Evolutionary conservation across 352 stramenopile species (phyloP), one percentile per base, ranked within the genome.

Genomic region (Aphanomyces stellatus): DNA sequence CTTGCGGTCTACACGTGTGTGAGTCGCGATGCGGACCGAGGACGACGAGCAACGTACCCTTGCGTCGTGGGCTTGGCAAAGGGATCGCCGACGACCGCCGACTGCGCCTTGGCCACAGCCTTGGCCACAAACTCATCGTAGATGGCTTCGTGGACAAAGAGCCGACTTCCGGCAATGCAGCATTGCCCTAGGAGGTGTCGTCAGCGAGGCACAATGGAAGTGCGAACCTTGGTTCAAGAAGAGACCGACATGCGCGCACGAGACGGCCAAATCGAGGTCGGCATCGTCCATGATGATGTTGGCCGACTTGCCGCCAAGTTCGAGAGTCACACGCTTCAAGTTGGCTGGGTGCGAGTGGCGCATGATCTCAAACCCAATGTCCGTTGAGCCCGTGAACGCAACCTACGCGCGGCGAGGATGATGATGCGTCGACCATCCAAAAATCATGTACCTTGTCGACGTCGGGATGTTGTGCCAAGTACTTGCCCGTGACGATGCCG

Each of bases 81-180:
- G 48, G 80, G 78, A 59, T 87, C 72, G 24, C 88, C 86, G 0
- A 91, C 73, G 6, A 76, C 72, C 43, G 78, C 68, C 46, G 77
- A 76, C 27, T 82, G 73, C 22, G 85, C 81, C 30, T 67, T 67
- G 51, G 86, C 80, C 2, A 84, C 76, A 17, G 78, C 74, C 30
- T 78, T 79, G 2, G 72, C 67, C 2, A 96, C 71, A 65, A 98
- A 96, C 59, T 95, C 76, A 11, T 96, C 88, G 63, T 93, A 85
- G 66, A 97, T 88, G 17, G 73, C 76, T 51, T 95, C 78, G 51
- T 97, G 89, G n/a, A 97, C 88, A 75, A 91, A 96, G 37, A 97
- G 69, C 24, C 91, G 78, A 24, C 73, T 80, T 22, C 81, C 82
- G 33, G 90, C 88, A 42, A 83, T 87, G 70, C 90, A 98, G 62